Conservation (phyloP, 2,329 filamentous ascomycete species). For the Thelonectria discophora region DNA sequence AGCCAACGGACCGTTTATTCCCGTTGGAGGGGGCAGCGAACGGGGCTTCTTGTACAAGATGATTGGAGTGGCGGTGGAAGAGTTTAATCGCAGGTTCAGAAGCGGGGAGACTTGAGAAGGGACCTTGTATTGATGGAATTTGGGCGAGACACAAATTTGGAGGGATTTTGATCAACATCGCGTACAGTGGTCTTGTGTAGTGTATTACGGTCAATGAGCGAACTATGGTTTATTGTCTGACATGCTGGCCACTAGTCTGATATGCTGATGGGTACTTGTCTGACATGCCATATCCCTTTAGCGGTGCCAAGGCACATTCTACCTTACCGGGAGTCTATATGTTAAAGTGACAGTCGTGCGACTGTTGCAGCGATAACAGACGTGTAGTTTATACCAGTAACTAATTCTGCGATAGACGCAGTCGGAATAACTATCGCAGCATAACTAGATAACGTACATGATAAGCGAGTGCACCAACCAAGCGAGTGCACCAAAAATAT, state of each 20-base stretch:
- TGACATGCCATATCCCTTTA: too few species aligned
- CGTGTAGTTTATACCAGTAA: too few species aligned
- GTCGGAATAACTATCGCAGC: too few species aligned
- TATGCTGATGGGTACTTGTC: too few species aligned
- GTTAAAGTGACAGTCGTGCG: too few species aligned
- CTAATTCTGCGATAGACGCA: too few species aligned
- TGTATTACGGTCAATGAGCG: not conserved
- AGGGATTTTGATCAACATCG: not conserved
- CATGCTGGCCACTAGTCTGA: constrained; percentile 1
- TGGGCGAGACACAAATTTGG: not conserved
- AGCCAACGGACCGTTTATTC: constrained; percentile 93
- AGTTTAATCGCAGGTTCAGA: constrained; percentile 71
- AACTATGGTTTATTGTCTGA: not conserved
- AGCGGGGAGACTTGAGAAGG: constrained; percentile 44
- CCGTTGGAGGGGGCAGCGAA: constrained; percentile 86
- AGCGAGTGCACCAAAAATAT: too few species aligned
- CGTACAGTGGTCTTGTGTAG: not conserved
- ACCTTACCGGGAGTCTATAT: too few species aligned
- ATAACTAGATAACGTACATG: too few species aligned
- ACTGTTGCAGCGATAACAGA: too few species aligned
- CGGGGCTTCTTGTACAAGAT: constrained; percentile 71
- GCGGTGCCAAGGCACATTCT: too few species aligned
- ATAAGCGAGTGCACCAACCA: too few species aligned
- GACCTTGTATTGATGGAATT: not conserved
- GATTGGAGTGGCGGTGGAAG: constrained; percentile 71